Percentiles rank a stretch among this genome's conserved stretches.
These are phyloP conservation scores for Russula compacta DNA, from an alignment of 768 basidiomycete species.

Conservation along the genomic window DNA sequence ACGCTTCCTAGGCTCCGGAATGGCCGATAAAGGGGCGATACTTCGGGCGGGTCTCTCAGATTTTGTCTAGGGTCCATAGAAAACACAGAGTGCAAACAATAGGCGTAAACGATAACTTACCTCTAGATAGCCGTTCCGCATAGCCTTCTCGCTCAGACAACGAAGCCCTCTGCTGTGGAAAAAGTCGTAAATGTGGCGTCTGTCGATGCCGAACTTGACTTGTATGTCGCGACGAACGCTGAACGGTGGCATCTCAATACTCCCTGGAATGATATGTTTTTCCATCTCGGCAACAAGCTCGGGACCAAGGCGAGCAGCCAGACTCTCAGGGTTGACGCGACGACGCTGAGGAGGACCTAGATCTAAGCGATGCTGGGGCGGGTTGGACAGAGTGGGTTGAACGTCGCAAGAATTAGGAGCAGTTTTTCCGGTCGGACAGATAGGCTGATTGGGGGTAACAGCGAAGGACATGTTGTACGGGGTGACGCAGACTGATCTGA, in stretches of 20 bases:
- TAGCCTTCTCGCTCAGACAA: conserved; percentile 19
- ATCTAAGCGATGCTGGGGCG: conserved; percentile 2
- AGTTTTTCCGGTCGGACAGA: conserved; percentile 8
- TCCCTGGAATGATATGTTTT: conserved; percentile 57
- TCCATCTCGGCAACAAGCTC: conserved; percentile 65
- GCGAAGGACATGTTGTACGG: conserved; percentile 2
- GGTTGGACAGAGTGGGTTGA: background rate
- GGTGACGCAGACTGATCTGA: conserved; percentile 10
- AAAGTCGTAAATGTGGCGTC: conserved; percentile 72
- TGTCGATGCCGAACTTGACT: conserved; percentile 58
- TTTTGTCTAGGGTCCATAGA: background rate
- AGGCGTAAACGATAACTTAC: conserved; percentile 3
- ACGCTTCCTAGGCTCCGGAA: conserved; percentile 12
- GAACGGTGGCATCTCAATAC: conserved; percentile 67
- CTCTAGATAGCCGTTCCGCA: conserved; percentile 17
- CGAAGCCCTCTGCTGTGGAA: conserved; percentile 48
- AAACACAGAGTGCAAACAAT: background rate
- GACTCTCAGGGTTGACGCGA: conserved; percentile 57
- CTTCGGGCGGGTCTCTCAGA: conserved; percentile 7
- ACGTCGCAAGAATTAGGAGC: background rate
- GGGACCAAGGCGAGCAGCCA: conserved; percentile 57
- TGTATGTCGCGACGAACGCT: conserved; percentile 61
- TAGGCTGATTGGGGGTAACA: background rate
- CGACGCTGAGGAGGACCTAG: conserved; percentile 28
- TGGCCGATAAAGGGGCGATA: background rate